Base-by-base conservation (phyloP, 257 asterid species). In the Prunella vulgaris region DNA sequence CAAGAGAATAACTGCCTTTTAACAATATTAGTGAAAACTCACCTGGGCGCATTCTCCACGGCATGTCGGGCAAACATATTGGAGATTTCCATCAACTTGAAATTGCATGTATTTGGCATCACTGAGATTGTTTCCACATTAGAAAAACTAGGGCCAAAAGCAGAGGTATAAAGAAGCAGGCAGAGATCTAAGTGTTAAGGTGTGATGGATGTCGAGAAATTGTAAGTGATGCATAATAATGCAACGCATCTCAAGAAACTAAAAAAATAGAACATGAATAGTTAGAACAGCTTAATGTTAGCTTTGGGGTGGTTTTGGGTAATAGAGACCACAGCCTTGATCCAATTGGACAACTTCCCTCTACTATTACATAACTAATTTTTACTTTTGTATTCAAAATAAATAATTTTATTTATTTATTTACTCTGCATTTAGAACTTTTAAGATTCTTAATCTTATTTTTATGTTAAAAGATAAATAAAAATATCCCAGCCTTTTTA, bases 41-140 rank as follows among this genome's bases (percentile, higher is more conserved):
- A 93, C 99, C 96, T 87, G 85, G 76, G 76, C 74, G 87, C 95
- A 91, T 71, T 87, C 95, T 77, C 99, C 99, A 21, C 98, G 90
- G 78, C 99, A 94, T 24, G 88, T 80, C 24, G 98, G 89, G 72
- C 99, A 94, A 37, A 74, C 89, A 68, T 94, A 94, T 76, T 85
- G 98, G 69, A 94, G 95, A 81, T 86, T 91, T 77, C 90, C 87
- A 78, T 94, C 97, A 51, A 79, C 95, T 91, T 94, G 98, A 80
- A 86, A 91, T 77, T 94, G 92, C 86, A 80, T 68, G 83, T 94
- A 94, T 71, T 89, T 91, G 60, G 82, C 84, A 79, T 94, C 98
- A 74, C 99, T 94, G 92, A 69, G 74, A 38, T 73, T 38, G 60
- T 52, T 38, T 42, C 53, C 81, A 76, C 48, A 46, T 72, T 57